phyloP scores from a whole-genome alignment of 345 rosid genomes.

The Cochlearia excelsa region DNA sequence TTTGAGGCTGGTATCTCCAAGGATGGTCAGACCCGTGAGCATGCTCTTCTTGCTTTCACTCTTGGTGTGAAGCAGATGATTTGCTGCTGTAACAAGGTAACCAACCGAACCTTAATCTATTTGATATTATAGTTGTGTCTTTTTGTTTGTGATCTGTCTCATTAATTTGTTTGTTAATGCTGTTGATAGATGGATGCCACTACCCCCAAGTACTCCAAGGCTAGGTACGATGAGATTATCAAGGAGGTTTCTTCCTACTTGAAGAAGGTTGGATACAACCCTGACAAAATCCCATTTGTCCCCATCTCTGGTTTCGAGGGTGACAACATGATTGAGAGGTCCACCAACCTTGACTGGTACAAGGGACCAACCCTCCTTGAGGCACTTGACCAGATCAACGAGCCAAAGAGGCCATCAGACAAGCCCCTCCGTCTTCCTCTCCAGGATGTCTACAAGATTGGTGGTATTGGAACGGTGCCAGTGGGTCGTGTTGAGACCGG shows the following conservation, averaged over 20 bases:
- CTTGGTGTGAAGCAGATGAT: conserved; percentile 75
- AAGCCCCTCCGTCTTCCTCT: conserved; percentile 88
- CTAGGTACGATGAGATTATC: conserved; percentile 47
- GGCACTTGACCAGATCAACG: conserved; percentile 44
- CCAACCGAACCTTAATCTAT: not conserved
- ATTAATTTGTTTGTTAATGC: not conserved
- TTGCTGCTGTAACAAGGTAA: conserved; percentile 70
- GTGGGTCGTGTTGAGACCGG: conserved; percentile 78
- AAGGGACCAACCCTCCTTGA: conserved; percentile 54
- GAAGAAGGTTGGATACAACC: conserved; percentile 55
- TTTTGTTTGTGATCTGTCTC: not conserved
- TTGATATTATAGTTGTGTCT: not conserved
- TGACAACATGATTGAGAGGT: conserved; percentile 54
- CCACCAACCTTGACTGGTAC: conserved; percentile 54
- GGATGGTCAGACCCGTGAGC: conserved; percentile 81
- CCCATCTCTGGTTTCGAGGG: conserved; percentile 54
- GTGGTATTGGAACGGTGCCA: conserved; percentile 85
- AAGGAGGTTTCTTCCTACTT: conserved; percentile 54
- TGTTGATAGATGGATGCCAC: conserved; percentile 50
- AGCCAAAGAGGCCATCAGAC: conserved; percentile 81
- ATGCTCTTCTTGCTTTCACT: conserved; percentile 60
- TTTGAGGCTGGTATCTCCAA: conserved; percentile 80
- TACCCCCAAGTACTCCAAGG: conserved; percentile 50
- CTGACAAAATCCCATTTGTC: conserved; percentile 45
- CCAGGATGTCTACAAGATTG: conserved; percentile 87